phyloP scores from a whole-genome alignment of 805 yeast species.

The Ogataea trehalophila region DNA sequence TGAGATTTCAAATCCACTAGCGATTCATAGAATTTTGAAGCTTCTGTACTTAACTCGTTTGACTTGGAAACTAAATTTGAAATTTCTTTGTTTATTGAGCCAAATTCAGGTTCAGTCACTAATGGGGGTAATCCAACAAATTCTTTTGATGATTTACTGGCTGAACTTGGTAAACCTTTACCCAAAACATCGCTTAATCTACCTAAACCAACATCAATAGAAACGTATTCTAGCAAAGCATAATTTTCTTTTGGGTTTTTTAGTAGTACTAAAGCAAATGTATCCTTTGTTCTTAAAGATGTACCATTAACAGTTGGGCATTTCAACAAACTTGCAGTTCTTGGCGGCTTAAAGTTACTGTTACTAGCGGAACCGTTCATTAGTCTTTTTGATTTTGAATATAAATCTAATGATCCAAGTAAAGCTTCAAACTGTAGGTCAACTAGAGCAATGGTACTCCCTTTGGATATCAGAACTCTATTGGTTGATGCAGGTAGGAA shows the following conservation, averaged over 20 bases:
- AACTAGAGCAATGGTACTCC: slow-evolving; percentile 37
- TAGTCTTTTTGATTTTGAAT: slow-evolving; percentile 23
- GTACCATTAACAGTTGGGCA: slow-evolving; percentile 38
- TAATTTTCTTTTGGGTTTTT: slow-evolving; percentile 39
- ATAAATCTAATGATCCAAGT: slow-evolving; percentile 25
- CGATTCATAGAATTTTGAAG: slow-evolving; percentile 24
- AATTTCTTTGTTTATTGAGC: slow-evolving; percentile 18
- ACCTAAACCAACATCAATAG: slow-evolving; percentile 61
- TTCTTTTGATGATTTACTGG: slow-evolving; percentile 5
- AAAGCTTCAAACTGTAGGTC: slow-evolving; percentile 42
- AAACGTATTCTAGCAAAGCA: slow-evolving; percentile 39
- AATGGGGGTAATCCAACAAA: slow-evolving; percentile 23
- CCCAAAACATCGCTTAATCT: slow-evolving; percentile 67
- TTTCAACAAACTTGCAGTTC: slow-evolving; percentile 27
- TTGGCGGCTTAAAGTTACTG: slow-evolving; percentile 16
- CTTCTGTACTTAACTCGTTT: slow-evolving; percentile 18
- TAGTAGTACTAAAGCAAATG: slow-evolving; percentile 39
- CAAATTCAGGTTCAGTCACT: slow-evolving; percentile 15
- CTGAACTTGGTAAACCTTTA: slow-evolving; percentile 39
- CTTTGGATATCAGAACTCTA: slow-evolving; percentile 40
- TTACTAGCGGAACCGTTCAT: not conserved
- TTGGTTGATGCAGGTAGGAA: slow-evolving; percentile 39
- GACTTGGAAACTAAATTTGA: slow-evolving; percentile 22
- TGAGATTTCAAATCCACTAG: slow-evolving; percentile 20
- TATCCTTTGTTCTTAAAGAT: slow-evolving; percentile 34